These are phyloP conservation scores for Cystofilobasidium ferigula DNA, from an alignment of 768 basidiomycete species.

Conservation along the genomic window DNA sequence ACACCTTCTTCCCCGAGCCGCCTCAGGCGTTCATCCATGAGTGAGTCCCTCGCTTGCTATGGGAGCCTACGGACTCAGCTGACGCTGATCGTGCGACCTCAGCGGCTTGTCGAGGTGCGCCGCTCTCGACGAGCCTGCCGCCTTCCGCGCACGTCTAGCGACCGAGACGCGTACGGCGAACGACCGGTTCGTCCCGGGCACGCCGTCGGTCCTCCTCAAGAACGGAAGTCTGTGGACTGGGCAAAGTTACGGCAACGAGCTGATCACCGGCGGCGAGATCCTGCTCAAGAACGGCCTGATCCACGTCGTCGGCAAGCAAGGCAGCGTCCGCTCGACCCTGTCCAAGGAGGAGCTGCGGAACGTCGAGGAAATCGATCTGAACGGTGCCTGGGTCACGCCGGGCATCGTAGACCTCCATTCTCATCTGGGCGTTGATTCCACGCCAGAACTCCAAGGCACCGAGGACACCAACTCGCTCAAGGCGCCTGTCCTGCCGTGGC, in stretches of 20 bases:
- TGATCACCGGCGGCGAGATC: slow-evolving; percentile 49
- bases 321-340: slow-evolving; percentile 44
- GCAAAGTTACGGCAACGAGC: slow-evolving; percentile 39
- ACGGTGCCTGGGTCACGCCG: slow-evolving; percentile 68
- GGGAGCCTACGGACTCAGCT: no score
- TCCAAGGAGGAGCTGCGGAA: slow-evolving; percentile 35
- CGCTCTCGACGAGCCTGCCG: slow-evolving; percentile 34
- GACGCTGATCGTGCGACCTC: no score
- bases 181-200: slow-evolving; percentile 43
- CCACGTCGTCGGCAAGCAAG: slow-evolving; percentile 45
- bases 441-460: slow-evolving; percentile 45
- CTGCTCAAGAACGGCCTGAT: slow-evolving; percentile 57
- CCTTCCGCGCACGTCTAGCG: slow-evolving; percentile 30
- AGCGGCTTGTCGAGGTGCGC: background rate
- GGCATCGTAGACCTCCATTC: slow-evolving; percentile 53
- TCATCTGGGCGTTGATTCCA: slow-evolving; percentile 61
- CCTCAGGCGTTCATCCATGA: background rate
- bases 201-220: slow-evolving; percentile 47
- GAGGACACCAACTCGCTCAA: slow-evolving; percentile 22
- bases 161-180: slow-evolving; percentile 28
- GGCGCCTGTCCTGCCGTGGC: slow-evolving; percentile 20
- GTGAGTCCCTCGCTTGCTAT: background rate
- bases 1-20: background rate
- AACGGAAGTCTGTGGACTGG: slow-evolving; percentile 77
- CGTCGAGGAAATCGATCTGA: slow-evolving; percentile 48